Conservation (phyloP, 2,329 filamentous ascomycete genomes). For the Cadophora gregata region DNA sequence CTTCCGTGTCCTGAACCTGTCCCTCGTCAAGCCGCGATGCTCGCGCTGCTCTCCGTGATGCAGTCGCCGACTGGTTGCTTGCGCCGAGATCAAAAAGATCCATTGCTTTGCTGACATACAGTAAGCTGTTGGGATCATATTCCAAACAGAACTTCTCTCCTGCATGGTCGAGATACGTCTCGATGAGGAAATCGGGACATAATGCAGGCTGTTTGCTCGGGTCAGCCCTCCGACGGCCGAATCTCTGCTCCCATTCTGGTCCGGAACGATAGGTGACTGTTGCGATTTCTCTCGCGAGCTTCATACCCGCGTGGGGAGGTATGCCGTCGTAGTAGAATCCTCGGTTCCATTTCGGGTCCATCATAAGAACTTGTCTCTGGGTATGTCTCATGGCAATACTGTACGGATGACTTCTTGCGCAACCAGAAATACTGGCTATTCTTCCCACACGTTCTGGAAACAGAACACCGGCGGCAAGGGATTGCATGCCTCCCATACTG, state of each 20-base stretch:
- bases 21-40: conserved; percentile 59
- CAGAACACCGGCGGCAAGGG: conserved; percentile 82
- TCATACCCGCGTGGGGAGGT: conserved; percentile 96
- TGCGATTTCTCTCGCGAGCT: conserved; percentile 94
- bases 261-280: conserved; percentile 97
- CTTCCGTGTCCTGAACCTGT: conserved; percentile 41
- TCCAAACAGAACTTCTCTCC: conserved; percentile 98
- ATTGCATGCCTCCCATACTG: conserved; percentile 99
- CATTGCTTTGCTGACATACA: conserved; percentile 99
- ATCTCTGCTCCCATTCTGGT: conserved; percentile 96
- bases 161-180: conserved; percentile 97
- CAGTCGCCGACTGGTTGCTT: conserved; percentile 69
- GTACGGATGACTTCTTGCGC: conserved; percentile 93
- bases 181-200: conserved; percentile 97
- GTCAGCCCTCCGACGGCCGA: conserved; percentile 87
- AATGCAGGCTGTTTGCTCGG: conserved; percentile 84
- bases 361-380: conserved; percentile 97
- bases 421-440: conserved; percentile 90
- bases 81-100: conserved; percentile 92
- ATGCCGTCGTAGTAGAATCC: conserved; percentile 91
- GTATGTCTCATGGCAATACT: conserved; percentile 99
- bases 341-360: conserved; percentile 96
- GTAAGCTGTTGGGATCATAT: conserved; percentile 92
- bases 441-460: conserved; percentile 83
- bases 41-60: conserved; percentile 65